Conservation (phyloP, 1,139 yeast genomes). For the Diutina scorzettiae region DNA sequence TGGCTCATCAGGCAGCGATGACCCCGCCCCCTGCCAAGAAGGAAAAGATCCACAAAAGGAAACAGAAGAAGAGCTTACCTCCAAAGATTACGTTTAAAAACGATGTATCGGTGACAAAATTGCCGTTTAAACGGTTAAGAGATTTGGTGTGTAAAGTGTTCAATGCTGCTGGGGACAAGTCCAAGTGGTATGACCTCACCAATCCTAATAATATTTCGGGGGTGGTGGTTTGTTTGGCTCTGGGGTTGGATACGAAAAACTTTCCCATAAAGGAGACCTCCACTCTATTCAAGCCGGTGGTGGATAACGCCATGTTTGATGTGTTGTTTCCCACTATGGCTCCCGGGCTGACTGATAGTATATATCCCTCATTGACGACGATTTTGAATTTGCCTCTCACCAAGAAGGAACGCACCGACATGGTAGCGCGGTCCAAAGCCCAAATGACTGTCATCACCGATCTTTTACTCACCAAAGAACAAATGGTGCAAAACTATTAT, state of each 20-base stretch:
- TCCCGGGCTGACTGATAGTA: slow-evolving; percentile 53
- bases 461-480: slow-evolving; percentile 34
- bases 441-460: slow-evolving; percentile 40
- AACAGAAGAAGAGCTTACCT: slow-evolving; percentile 12
- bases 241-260: slow-evolving; percentile 13
- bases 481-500: slow-evolving; percentile 37
- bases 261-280: slow-evolving; percentile 1
- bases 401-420: slow-evolving; percentile 36
- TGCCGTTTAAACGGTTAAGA: slow-evolving; percentile 39
- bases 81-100: no score
- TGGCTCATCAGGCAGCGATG: neutral
- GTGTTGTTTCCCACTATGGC: slow-evolving; percentile 25
- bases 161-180: slow-evolving; percentile 15
- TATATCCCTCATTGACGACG: slow-evolving; percentile 44
- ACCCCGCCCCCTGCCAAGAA: slow-evolving; percentile 8
- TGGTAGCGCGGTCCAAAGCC: slow-evolving; percentile 16
- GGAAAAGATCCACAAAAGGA: slow-evolving; percentile 21
- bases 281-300: slow-evolving; percentile 1
- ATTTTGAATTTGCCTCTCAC: slow-evolving; percentile 41
- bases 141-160: slow-evolving; percentile 20
- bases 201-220: slow-evolving; percentile 19
- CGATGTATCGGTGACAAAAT: no score
- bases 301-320: slow-evolving; percentile 8
- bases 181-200: neutral
- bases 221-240: slow-evolving; percentile 50